These are phyloP conservation scores for Wakefieldia striispora DNA, from an alignment of 768 basidiomycete species.

Conservation along the genomic window DNA sequence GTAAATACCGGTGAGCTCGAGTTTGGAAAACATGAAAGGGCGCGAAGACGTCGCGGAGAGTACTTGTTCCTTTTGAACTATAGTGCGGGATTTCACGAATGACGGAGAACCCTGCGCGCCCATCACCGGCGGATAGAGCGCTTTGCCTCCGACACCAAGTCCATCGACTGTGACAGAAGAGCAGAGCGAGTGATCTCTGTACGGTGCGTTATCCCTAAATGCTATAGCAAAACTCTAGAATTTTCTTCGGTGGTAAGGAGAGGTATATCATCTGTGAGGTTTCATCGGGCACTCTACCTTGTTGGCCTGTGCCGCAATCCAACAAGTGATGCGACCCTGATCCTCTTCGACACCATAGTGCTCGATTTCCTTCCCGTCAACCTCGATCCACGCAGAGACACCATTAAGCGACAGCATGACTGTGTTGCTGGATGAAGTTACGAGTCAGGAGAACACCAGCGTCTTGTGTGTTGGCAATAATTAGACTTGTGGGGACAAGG, in stretches of 20 bases:
- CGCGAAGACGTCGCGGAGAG: conserved; percentile 17
- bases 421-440: background rate
- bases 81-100: background rate
- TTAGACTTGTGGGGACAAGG: background rate
- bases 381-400: conserved; percentile 28
- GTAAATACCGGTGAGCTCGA: conserved; percentile 29
- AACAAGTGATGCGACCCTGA: conserved; percentile 22
- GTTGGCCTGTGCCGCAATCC: conserved; percentile 26
- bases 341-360: conserved; percentile 24
- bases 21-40: conserved; percentile 26
- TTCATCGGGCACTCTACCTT: conserved; percentile 18
- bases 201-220: conserved; percentile 11
- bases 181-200: conserved; percentile 6
- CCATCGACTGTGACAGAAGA: conserved; percentile 21
- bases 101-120: background rate
- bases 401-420: conserved; percentile 22
- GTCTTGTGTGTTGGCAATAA: conserved; percentile 3
- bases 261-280: background rate
- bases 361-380: conserved; percentile 27
- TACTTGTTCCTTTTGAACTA: background rate
- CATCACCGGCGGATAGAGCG: background rate
- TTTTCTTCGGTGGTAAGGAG: conserved; percentile 1
- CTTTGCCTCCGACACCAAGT: background rate
- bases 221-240: conserved; percentile 26
- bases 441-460: background rate